Evolutionary conservation across 108 stramenopile genomes (phyloP).

Genomic region (Pseudonitzschia multiseries): DNA sequence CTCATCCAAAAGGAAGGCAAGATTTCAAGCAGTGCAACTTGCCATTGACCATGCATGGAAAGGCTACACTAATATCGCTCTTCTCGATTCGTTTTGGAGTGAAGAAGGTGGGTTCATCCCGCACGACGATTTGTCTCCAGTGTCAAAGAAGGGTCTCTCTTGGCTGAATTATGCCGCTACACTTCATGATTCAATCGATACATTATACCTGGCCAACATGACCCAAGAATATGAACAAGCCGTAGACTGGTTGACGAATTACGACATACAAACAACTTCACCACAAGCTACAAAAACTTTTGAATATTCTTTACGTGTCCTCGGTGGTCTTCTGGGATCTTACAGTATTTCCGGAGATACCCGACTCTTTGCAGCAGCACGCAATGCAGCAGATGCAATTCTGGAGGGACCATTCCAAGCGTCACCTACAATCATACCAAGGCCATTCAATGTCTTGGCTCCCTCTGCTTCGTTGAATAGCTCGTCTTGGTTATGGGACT

Average conservation of each 20-base stretch:
- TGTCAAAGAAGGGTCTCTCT: slow-evolving; percentile 19
- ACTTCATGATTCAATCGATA: slow-evolving; percentile 71
- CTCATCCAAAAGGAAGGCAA: slow-evolving; percentile 10
- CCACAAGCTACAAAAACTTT: slow-evolving; percentile 60
- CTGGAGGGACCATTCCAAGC: slow-evolving; percentile 46
- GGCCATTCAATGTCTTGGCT: slow-evolving; percentile 35
- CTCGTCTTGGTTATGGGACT: neutral
- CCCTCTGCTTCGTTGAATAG: slow-evolving; percentile 15
- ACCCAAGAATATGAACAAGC: slow-evolving; percentile 56
- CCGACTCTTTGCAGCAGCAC: slow-evolving; percentile 47
- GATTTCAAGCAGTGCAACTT: slow-evolving; percentile 20
- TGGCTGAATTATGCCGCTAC: slow-evolving; percentile 59
- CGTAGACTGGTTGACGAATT: slow-evolving; percentile 24
- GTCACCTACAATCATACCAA: slow-evolving; percentile 51
- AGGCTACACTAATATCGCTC: slow-evolving; percentile 20
- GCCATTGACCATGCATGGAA: slow-evolving; percentile 39
- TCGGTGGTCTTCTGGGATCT: slow-evolving; percentile 70
- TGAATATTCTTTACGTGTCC: slow-evolving; percentile 72
- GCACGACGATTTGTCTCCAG: slow-evolving; percentile 52
- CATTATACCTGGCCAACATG: slow-evolving; percentile 60
- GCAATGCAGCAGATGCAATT: slow-evolving; percentile 46
- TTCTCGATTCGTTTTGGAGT: slow-evolving; percentile 11
- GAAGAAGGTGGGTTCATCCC: slow-evolving; percentile 17
- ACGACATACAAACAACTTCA: slow-evolving; percentile 27
- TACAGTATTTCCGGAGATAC: slow-evolving; percentile 56